Percentiles rank a stretch among this genome's conserved stretches.
These are phyloP conservation scores for Yamadazyma ubonensis DNA, from an alignment of 805 yeast genomes.

Conservation along the genomic window DNA sequence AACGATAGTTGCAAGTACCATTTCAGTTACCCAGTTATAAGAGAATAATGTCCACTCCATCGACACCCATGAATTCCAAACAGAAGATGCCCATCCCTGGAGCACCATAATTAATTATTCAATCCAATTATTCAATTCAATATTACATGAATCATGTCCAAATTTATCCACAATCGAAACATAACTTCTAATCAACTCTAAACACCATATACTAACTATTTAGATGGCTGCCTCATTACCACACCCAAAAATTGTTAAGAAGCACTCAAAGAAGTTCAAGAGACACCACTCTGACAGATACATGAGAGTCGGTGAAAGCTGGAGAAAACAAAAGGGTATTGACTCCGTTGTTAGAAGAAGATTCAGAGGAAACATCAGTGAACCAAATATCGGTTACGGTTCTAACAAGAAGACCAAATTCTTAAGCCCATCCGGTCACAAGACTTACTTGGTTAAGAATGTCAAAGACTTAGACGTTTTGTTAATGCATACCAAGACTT, in stretches of 20 bases:
- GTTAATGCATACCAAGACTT: conserved; percentile 95
- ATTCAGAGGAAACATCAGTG: conserved; percentile 98
- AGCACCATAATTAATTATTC: too few species aligned
- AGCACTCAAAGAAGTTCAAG: conserved; percentile 98
- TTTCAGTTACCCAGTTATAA: too few species aligned
- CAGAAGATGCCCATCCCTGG: too few species aligned
- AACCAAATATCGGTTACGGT: conserved; percentile 99
- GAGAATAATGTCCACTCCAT: too few species aligned
- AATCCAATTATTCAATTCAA: not conserved
- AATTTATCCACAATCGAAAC: not conserved
- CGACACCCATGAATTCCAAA: too few species aligned
- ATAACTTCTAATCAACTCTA: not conserved
- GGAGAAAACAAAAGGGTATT: conserved; percentile 99
- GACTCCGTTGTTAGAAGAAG: conserved; percentile 99
- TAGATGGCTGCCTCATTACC: conserved; percentile 92
- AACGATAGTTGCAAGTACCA: not conserved
- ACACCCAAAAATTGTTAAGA: conserved; percentile 99
- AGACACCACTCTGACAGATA: conserved; percentile 99
- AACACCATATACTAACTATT: conserved; percentile 9
- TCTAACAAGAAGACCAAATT: conserved; percentile 98
- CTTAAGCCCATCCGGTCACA: conserved; percentile 97
- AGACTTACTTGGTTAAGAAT: conserved; percentile 92
- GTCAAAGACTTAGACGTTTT: conserved; percentile 89
- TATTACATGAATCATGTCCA: not conserved
- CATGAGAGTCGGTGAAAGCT: conserved; percentile 96